These are phyloP conservation scores for Emmonsiellopsis sp. DNA, from an alignment of 2,329 filamentous ascomycete genomes.

Conservation along the genomic window DNA sequence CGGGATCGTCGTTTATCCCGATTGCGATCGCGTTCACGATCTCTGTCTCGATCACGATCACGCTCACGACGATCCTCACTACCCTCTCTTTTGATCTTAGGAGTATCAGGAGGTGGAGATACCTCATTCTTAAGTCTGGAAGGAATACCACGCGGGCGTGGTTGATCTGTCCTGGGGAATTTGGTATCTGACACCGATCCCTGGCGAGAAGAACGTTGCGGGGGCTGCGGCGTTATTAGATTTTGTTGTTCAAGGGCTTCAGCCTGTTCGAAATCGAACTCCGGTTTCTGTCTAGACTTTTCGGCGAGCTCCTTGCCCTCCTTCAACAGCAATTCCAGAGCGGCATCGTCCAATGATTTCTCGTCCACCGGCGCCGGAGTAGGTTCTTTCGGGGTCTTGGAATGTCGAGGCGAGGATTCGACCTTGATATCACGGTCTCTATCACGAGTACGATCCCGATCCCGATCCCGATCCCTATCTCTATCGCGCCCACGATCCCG, in stretches of 20 bases:
- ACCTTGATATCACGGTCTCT: slow-evolving; percentile 6
- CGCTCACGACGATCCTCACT: slow-evolving; percentile 1
- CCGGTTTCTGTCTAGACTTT: slow-evolving; percentile 40
- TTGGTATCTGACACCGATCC: slow-evolving; percentile 1
- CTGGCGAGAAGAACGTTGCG: slow-evolving; percentile 1
- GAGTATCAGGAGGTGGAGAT: neutral
- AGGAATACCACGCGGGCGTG: neutral
- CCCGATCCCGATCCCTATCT: slow-evolving; percentile 20
- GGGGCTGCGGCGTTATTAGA: neutral
- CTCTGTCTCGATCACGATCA: slow-evolving; percentile 18
- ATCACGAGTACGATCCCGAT: slow-evolving; percentile 28
- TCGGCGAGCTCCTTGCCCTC: slow-evolving; percentile 47
- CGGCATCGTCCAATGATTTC: slow-evolving; percentile 47
- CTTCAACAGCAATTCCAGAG: slow-evolving; percentile 43
- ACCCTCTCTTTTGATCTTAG: neutral
- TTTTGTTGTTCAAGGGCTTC: slow-evolving; percentile 28
- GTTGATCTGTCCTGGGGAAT: slow-evolving; percentile 1
- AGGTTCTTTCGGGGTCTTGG: slow-evolving; percentile 23
- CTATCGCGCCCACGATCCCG: slow-evolving; percentile 26
- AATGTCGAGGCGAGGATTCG: neutral
- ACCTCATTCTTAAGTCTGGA: neutral
- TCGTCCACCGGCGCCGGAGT: slow-evolving; percentile 35
- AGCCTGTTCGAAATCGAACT: slow-evolving; percentile 41
- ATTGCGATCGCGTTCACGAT: slow-evolving; percentile 14
- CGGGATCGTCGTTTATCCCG: slow-evolving; percentile 14